These are phyloP conservation scores for Puya raimondii DNA, from an alignment of 176 grass and related monocot genomes.

Conservation along the genomic window DNA sequence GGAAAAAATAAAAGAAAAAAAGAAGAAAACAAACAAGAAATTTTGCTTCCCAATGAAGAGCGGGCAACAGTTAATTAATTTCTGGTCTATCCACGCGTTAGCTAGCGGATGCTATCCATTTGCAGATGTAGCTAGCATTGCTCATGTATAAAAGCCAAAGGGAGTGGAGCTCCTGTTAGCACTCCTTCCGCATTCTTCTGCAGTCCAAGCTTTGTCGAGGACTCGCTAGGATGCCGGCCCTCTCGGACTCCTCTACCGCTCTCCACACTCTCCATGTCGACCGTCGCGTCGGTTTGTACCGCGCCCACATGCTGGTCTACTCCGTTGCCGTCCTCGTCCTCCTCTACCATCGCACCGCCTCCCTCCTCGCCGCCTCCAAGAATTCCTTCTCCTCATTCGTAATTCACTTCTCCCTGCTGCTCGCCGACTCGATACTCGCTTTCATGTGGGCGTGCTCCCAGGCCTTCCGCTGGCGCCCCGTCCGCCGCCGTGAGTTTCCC, in stretches of 20 bases:
- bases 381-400: not conserved
- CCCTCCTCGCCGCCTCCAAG: not conserved
- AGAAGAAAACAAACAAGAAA: too few relatives aligned
- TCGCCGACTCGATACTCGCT: conserved; percentile 25
- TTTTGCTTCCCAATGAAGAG: too few relatives aligned
- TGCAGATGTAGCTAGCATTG: too few relatives aligned
- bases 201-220: not conserved
- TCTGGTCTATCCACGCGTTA: too few relatives aligned
- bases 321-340: conserved; percentile 12
- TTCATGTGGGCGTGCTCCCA: conserved; percentile 20
- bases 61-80: too few relatives aligned
- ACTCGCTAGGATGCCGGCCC: not conserved
- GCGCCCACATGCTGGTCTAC: conserved; percentile 17
- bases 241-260: conserved; percentile 2
- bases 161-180: not conserved
- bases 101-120: too few relatives aligned
- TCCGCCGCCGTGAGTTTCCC: conserved; percentile 23
- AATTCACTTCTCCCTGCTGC: conserved; percentile 6
- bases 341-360: conserved; percentile 11
- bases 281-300: conserved; percentile 9
- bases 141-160: too few relatives aligned
- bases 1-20: too few relatives aligned
- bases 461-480: conserved; percentile 32
- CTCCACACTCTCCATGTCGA: conserved; percentile 18
- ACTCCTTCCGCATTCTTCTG: not conserved